Evolutionary conservation across 106 monocot genomes (phyloP), one percentile per base, ranked within the genome.

Genomic region (Posidonia australis): DNA sequence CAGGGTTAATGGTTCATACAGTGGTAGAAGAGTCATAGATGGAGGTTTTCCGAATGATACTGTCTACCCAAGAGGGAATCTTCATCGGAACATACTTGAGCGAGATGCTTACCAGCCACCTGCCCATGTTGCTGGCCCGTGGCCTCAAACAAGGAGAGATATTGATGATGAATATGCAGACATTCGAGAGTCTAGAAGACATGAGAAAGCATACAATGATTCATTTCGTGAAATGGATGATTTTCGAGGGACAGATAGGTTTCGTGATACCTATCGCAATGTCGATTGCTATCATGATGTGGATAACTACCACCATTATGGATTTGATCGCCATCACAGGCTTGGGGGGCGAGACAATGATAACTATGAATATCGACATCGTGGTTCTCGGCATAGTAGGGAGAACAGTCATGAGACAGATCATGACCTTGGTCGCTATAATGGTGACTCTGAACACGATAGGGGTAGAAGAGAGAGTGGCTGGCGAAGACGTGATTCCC

Each of bases 1-100:
- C 77, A 99, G 98, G 79, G 65, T 75, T 75, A 63, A 77, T 77
- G 91, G 91, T 60, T 79, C 96, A 72, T 86, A 79, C 68, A 80
- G 72, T 72, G 80, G 78, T 74, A 82, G 86, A 67, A 90, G 84
- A 75, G 55, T 65, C 75, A 42, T 58, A 49, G 76, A 81, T 77
- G 94, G 87, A 64, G 74, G 77, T 28, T 94, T 82, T 74, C 70
- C 77, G 0, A 66, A 81, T 77, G 85, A 89, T 5, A 53, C 76
- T 67, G 67, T 59, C 16, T 86, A 89, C 82, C 71, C 73, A 45
- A 82, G 82, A 66, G 68, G 62, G 56, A 64, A 57, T 25, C 76
- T 80, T 26, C 68, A 70, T 42, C 70, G 72, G 14, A 76, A 81
- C 1, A 43, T 80, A 22, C 72, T 67, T 77, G 84, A 86, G 28